phyloP scores from a whole-genome alignment of 108 stramenopile genomes.

The Nitzschia putrida region DNA sequence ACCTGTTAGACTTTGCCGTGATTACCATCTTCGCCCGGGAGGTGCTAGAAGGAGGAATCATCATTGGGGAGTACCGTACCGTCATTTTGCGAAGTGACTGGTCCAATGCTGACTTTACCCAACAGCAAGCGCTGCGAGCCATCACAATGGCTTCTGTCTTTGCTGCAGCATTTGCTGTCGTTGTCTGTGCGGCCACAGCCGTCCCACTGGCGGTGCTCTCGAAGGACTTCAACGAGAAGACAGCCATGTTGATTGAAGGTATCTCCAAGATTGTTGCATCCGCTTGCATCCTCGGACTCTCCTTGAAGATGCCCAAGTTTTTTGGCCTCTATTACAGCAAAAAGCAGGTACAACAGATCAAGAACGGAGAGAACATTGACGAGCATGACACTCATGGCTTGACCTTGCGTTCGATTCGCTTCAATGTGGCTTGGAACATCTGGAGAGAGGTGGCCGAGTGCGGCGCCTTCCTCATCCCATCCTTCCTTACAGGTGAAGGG shows the following conservation, averaged over 20 bases:
- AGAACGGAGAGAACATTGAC: constrained; percentile 23
- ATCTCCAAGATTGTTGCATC: constrained; percentile 76
- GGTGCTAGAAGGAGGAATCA: constrained; percentile 70
- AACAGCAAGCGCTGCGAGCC: constrained; percentile 54
- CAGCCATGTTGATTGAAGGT: constrained; percentile 71
- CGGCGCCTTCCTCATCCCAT: constrained; percentile 83
- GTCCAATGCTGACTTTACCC: constrained; percentile 36
- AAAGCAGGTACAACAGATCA: constrained; percentile 23
- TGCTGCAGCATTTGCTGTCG: constrained; percentile 58
- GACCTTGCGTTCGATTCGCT: constrained; percentile 64
- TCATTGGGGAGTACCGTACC: constrained; percentile 78
- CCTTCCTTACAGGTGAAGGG: constrained; percentile 65
- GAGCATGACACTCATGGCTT: constrained; percentile 48
- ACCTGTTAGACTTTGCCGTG: constrained; percentile 49
- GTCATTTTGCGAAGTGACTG: constrained; percentile 53
- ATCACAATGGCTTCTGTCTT: constrained; percentile 61
- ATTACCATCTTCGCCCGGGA: constrained; percentile 82
- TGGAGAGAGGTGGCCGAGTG: constrained; percentile 85
- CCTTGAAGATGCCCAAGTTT: constrained; percentile 78
- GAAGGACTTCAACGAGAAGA: constrained; percentile 45
- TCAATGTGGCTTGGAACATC: constrained; percentile 88
- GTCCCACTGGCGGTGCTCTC: constrained; percentile 69
- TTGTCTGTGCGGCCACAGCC: constrained; percentile 52
- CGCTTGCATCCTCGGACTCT: constrained; percentile 67
- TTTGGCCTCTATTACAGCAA: constrained; percentile 67